phyloP scores from a whole-genome alignment of 257 asterid species.

The Solanum pennellii region DNA sequence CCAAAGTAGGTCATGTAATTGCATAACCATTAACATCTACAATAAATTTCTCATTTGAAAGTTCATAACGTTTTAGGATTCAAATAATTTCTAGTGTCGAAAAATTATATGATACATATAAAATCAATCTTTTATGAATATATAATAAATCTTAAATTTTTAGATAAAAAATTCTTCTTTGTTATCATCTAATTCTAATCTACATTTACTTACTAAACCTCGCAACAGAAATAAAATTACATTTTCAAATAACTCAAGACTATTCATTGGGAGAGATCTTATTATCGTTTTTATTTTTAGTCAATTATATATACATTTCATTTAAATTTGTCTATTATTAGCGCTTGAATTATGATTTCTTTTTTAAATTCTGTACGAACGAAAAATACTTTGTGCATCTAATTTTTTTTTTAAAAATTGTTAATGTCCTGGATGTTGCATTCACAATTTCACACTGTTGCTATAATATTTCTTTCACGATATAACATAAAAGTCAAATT shows the following conservation, averaged over 20 bases:
- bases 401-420: no score
- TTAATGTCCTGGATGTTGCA: background rate
- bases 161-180: background rate
- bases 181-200: background rate
- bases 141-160: background rate
- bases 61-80: background rate
- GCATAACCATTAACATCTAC: background rate
- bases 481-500: background rate
- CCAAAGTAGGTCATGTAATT: background rate
- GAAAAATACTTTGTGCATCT: background rate
- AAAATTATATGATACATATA: background rate
- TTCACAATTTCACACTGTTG: background rate
- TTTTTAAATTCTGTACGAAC: background rate
- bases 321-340: background rate
- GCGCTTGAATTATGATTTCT: background rate
- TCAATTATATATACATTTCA: background rate
- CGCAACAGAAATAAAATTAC: background rate
- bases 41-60: background rate
- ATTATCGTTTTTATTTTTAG: background rate
- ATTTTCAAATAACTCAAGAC: background rate
- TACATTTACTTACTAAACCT: background rate
- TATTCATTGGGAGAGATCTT: background rate
- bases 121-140: background rate
- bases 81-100: background rate
- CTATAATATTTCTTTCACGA: background rate